These are phyloP conservation scores for Medicago lupulina DNA, from an alignment of 306 rosid genomes.

Conservation along the genomic window DNA sequence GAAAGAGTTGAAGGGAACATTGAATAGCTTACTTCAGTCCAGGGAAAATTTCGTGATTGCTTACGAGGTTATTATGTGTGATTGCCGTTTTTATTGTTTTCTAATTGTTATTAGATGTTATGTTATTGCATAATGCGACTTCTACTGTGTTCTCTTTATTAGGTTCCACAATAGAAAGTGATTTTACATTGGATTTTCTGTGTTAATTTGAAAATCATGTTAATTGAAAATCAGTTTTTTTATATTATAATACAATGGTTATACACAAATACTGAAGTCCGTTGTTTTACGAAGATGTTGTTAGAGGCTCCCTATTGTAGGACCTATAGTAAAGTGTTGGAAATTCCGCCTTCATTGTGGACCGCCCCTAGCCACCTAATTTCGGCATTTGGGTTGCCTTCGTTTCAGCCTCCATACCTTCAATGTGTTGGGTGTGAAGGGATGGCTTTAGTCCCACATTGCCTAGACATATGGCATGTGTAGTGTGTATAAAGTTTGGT, in stretches of 20 bases:
- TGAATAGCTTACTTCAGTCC: conserved; percentile 63
- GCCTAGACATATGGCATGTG: too few relatives aligned
- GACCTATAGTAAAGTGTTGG: background rate
- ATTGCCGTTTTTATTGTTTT: background rate
- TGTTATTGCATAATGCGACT: background rate
- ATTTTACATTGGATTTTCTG: background rate
- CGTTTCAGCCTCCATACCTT: too few relatives aligned
- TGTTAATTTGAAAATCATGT: background rate
- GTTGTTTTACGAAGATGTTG: background rate
- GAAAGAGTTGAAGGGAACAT: conserved; percentile 66
- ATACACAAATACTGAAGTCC: background rate
- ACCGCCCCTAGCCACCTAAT: too few relatives aligned
- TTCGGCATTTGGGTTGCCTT: too few relatives aligned
- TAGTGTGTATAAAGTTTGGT: too few relatives aligned
- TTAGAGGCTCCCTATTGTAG: background rate
- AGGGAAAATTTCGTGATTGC: conserved; percentile 62
- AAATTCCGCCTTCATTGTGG: too few relatives aligned
- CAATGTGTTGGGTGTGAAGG: too few relatives aligned
- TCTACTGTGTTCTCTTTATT: background rate
- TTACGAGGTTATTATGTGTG: conserved; percentile 63
- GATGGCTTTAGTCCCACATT: too few relatives aligned
- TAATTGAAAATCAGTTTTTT: too few relatives aligned
- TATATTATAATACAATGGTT: background rate
- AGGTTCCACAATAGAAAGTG: background rate
- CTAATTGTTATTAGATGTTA: background rate